Conservation (phyloP, 1,284 basidiomycete genomes). For the Puccinia horiana region DNA sequence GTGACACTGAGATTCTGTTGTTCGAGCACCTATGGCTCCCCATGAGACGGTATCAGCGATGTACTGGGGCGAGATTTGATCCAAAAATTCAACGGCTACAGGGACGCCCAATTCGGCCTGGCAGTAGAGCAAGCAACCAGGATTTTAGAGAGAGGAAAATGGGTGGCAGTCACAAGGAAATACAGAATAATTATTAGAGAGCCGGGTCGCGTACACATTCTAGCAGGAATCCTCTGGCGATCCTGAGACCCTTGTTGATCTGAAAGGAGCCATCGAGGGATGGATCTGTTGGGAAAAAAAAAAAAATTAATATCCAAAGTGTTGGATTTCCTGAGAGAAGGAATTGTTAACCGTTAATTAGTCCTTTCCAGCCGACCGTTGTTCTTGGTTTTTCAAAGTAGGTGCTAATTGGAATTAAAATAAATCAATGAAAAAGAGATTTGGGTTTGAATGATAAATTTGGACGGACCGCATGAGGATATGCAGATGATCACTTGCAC, state of each 20-base stretch:
- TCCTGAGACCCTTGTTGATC: conserved; percentile 94
- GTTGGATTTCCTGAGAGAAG: background rate
- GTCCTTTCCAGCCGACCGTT: conserved; percentile 96
- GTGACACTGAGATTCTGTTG: conserved; percentile 95
- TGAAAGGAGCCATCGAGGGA: conserved; percentile 78
- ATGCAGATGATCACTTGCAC: conserved; percentile 78
- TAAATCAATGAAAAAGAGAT: background rate
- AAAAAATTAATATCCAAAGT: background rate
- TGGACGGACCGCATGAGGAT: conserved; percentile 73
- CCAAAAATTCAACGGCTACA: conserved; percentile 62
- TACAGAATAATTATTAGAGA: background rate
- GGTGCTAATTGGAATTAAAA: conserved; percentile 50
- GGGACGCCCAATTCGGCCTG: conserved; percentile 59
- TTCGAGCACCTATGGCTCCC: conserved; percentile 97
- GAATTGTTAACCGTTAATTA: conserved; percentile 72
- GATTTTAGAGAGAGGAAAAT: background rate
- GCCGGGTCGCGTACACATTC: conserved; percentile 61
- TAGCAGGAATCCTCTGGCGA: conserved; percentile 81
- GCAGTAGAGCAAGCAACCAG: background rate
- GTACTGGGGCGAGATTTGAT: conserved; percentile 87
- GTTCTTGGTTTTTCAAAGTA: conserved; percentile 66
- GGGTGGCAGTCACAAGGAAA: background rate
- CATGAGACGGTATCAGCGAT: conserved; percentile 93
- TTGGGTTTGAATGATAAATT: background rate
- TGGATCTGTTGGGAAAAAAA: conserved; percentile 63